These are phyloP conservation scores for Inosperma sp. DNA, from an alignment of 768 basidiomycete species.

Conservation along the genomic window DNA sequence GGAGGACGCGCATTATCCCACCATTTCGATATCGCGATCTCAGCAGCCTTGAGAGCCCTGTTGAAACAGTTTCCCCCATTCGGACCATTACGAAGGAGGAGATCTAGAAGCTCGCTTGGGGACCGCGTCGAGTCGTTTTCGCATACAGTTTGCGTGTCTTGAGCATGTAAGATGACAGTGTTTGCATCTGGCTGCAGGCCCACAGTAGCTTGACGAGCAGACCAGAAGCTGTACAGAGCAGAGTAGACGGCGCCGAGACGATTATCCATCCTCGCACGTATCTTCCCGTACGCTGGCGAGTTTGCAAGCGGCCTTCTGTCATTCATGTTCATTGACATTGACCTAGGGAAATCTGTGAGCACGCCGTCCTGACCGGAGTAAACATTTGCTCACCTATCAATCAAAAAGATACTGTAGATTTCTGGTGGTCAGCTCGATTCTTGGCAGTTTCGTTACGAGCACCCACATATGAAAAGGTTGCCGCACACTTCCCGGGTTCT, in stretches of 20 bases:
- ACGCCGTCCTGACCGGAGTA: neutral
- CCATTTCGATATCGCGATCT: slow-evolving; percentile 22
- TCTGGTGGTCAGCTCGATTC: neutral
- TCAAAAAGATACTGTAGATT: slow-evolving; percentile 10
- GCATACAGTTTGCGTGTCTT: slow-evolving; percentile 20
- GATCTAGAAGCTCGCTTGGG: slow-evolving; percentile 40
- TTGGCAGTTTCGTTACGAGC: neutral
- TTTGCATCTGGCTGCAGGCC: slow-evolving; percentile 47
- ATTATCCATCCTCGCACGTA: slow-evolving; percentile 33
- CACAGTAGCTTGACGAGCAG: slow-evolving; percentile 41
- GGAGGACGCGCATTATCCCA: slow-evolving; percentile 5
- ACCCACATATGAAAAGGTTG: slow-evolving; percentile 60
- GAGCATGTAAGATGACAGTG: slow-evolving; percentile 47
- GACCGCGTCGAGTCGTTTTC: slow-evolving; percentile 44
- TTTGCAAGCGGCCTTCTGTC: slow-evolving; percentile 44
- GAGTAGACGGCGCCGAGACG: slow-evolving; percentile 58
- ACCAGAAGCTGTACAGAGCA: slow-evolving; percentile 53
- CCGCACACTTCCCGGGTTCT: slow-evolving; percentile 47
- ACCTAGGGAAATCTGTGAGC: slow-evolving; percentile 30
- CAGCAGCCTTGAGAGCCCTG: slow-evolving; percentile 34
- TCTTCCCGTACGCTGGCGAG: slow-evolving; percentile 23
- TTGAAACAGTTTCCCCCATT: slow-evolving; percentile 41
- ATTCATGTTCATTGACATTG: slow-evolving; percentile 42
- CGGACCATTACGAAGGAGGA: slow-evolving; percentile 30
- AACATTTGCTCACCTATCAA: slow-evolving; percentile 8